Evolutionary conservation across 2,329 filamentous ascomycete genomes (phyloP).

Genomic region (Nothophaeocryptopus gaeumannii): DNA sequence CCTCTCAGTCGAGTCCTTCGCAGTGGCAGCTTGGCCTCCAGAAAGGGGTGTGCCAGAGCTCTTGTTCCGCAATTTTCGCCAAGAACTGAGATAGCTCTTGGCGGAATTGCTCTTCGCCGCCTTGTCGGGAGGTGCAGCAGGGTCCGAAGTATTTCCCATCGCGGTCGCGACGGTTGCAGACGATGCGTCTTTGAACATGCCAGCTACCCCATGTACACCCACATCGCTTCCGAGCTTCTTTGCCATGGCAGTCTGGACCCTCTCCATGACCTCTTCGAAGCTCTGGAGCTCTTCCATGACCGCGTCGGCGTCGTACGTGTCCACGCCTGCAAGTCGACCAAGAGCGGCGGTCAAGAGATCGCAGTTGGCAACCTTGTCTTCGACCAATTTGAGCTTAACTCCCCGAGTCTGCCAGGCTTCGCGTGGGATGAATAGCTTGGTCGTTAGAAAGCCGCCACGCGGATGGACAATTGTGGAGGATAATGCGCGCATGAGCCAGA

Average conservation of each 20-base stretch:
- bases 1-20: conserved; percentile 53
- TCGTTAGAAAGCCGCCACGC: conserved; percentile 86
- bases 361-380: conserved; percentile 91
- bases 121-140: conserved; percentile 39
- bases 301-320: conserved; percentile 86
- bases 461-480: conserved; percentile 91
- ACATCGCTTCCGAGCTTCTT: conserved; percentile 94
- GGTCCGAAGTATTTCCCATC: conserved; percentile 24
- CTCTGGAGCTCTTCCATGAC: conserved; percentile 92
- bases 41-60: conserved; percentile 61
- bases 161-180: conserved; percentile 21
- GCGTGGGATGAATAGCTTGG: conserved; percentile 83
- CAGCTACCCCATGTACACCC: conserved; percentile 70
- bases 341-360: conserved; percentile 87
- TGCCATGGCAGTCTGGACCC: conserved; percentile 70
- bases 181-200: conserved; percentile 69
- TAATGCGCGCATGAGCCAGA: conserved; percentile 94
- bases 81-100: conserved; percentile 79
- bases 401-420: conserved; percentile 94
- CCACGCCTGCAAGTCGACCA: conserved; percentile 66
- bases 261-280: conserved; percentile 80
- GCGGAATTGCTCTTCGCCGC: conserved; percentile 55
- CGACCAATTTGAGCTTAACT: conserved; percentile 84
- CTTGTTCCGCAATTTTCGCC: conserved; percentile 87
- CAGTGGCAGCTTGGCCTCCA: conserved; percentile 2